Conservation (phyloP, 208 protist species). For the Entamoeba moshkovskii region DNA sequence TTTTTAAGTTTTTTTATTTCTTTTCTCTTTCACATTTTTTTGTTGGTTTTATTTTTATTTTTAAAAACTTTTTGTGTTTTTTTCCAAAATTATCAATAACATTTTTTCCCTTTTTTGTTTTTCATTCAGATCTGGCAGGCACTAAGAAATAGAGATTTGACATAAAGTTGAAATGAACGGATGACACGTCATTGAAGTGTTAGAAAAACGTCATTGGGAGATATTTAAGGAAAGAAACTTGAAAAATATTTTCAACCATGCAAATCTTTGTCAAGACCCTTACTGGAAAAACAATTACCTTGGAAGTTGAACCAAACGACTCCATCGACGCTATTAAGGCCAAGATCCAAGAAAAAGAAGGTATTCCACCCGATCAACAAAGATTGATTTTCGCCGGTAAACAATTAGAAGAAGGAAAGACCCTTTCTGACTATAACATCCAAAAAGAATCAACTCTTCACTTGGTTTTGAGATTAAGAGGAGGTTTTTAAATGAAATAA, state of each 20-base stretch:
- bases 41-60: neutral
- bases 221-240: no score
- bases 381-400: conserved; percentile 76
- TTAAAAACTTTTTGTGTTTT: neutral
- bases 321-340: conserved; percentile 86
- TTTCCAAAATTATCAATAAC: neutral
- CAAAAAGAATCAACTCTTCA: conserved; percentile 97
- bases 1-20: neutral
- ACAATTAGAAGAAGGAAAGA: conserved; percentile 88
- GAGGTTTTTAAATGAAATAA: conserved; percentile 45
- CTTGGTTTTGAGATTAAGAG: conserved; percentile 79
- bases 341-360: conserved; percentile 96
- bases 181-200: no score
- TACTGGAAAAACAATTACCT: conserved; percentile 83
- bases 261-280: conserved; percentile 76
- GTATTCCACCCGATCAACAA: conserved; percentile 62
- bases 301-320: conserved; percentile 81
- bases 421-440: conserved; percentile 93
- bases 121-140: no score
- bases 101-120: neutral
- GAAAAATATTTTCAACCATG: no score
- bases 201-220: no score
- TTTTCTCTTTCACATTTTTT: neutral
- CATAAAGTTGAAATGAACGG: no score
- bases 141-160: no score